Percentiles rank a stretch among this genome's conserved stretches.
Conservation (phyloP, 129 eudicot species). For the Flaveria ramosissima region DNA sequence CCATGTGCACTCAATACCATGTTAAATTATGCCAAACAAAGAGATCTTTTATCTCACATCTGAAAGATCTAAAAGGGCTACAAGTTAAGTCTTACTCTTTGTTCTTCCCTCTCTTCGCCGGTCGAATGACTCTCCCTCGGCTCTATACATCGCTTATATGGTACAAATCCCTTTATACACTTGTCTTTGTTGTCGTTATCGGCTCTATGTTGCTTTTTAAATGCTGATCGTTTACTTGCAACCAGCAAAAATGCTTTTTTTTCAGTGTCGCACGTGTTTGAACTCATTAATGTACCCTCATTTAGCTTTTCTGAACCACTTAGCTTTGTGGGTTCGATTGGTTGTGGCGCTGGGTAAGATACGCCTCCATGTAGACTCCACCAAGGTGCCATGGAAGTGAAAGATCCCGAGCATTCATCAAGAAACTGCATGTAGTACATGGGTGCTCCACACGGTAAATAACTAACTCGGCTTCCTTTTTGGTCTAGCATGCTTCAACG, state of each 20-base stretch:
- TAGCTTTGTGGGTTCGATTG: conserved; percentile 11
- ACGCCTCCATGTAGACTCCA: conserved; percentile 43
- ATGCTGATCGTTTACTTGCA: conserved; percentile 39
- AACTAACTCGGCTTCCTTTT: too few species aligned
- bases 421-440: conserved; percentile 41
- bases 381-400: conserved; percentile 44
- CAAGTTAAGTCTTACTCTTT: conserved; percentile 59
- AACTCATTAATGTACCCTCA: conserved; percentile 55
- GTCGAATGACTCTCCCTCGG: conserved; percentile 43
- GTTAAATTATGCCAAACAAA: conserved; percentile 20
- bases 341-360: conserved; percentile 32
- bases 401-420: conserved; percentile 35
- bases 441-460: conserved; percentile 37
- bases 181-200: conserved; percentile 29
- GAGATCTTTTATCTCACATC: too few species aligned
- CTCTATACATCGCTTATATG: conserved; percentile 73
- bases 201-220: conserved; percentile 29
- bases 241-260: conserved; percentile 23
- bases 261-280: conserved; percentile 50
- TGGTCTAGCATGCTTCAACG: too few species aligned
- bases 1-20: conserved; percentile 29
- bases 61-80: conserved; percentile 40
- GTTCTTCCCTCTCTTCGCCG: conserved; percentile 52
- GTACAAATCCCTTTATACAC: conserved; percentile 53
- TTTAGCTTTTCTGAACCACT: conserved; percentile 34